Base-by-base conservation (phyloP, 306 rosid species). In the Coriaria nepalensis region DNA sequence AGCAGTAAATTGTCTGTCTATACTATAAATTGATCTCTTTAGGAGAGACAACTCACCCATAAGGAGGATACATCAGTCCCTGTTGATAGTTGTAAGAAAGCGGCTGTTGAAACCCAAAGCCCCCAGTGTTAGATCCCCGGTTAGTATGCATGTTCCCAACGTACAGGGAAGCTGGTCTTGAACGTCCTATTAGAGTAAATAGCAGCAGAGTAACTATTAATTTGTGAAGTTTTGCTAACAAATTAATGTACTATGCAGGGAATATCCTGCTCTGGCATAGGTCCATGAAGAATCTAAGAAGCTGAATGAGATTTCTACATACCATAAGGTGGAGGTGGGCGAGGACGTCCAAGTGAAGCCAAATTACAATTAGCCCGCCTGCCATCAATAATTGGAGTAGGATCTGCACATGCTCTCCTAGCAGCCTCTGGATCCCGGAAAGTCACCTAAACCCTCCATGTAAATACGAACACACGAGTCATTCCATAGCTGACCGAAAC, bases 401-500 rank as follows among this genome's bases (percentile, higher is more conserved):
- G 93, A 81, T 83, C 93, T 6, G 73, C 77, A 54, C 97, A 88
- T 37, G 97, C 95, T 63, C 97, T 79, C 43, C 86, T 72, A 47
- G 97, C 95, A 62, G 97, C 77, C 74, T 83, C 97, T 10, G 93
- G 83, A 56, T 88, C 93, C 60, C 79, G 84, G 73, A 88, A 88
- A 81, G 97, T 83, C 70, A 88, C 97, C 97, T 88, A 74, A 75
- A 73, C 77, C 94, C 96, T 82, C 94, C 96, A 86, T 59, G 82
- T 67, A 86, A 66, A 61, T 64, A 60, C 71, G 60, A 63, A 81
- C 69, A 70, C 61, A 37, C 93, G 76, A 72, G 82, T 80, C 87
- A 83, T 67, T 71, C 76, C 36, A 55, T 10, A 35, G 66, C 60
- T 40, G 49, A 46, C 5, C 40, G n/a, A 38, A 56, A 53, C 37